Evolutionary conservation across 1,284 basidiomycete species (phyloP).

Genomic region (Fomitopsis schrenkii): DNA sequence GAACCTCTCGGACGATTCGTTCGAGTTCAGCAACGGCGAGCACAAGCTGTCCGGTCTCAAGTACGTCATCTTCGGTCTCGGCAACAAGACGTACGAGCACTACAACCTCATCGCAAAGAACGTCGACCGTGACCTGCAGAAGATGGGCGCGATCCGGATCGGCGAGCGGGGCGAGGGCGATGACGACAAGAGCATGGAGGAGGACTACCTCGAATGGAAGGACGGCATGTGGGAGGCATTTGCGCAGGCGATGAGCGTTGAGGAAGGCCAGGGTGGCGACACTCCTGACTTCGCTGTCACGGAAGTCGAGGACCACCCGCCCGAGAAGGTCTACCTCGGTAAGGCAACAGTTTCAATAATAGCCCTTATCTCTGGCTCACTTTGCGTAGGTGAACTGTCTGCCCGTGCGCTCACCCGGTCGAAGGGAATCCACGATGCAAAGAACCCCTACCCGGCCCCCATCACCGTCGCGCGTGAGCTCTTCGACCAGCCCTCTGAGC

Average conservation of each 20-base stretch:
- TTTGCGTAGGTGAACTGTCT: slow-evolving; percentile 73
- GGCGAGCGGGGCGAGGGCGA: slow-evolving; percentile 95
- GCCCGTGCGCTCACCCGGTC: slow-evolving; percentile 87
- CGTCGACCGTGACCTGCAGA: slow-evolving; percentile 71
- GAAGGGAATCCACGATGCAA: slow-evolving; percentile 92
- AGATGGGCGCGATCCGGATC: slow-evolving; percentile 84
- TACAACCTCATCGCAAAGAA: slow-evolving; percentile 89
- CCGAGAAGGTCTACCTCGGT: slow-evolving; percentile 90
- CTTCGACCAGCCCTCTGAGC: slow-evolving; percentile 70
- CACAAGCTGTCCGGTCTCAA: slow-evolving; percentile 83
- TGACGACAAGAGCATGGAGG: slow-evolving; percentile 99
- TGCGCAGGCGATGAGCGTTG: slow-evolving; percentile 76
- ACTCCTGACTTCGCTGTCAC: slow-evolving; percentile 92
- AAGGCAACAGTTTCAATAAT: slow-evolving; percentile 24
- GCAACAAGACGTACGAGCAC: slow-evolving; percentile 95
- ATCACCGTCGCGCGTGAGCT: slow-evolving; percentile 80
- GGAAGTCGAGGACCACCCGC: slow-evolving; percentile 70
- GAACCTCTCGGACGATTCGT: slow-evolving; percentile 82
- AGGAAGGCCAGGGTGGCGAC: slow-evolving; percentile 95
- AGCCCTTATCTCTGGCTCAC: background rate
- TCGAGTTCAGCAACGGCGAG: slow-evolving; percentile 82
- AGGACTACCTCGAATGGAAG: slow-evolving; percentile 99
- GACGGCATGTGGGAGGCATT: slow-evolving; percentile 95
- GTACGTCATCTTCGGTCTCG: slow-evolving; percentile 94
- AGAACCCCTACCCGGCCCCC: slow-evolving; percentile 94